Evolutionary conservation across 495 filamentous ascomycete species (phyloP).

Genomic region (Hypoxylon rickii): DNA sequence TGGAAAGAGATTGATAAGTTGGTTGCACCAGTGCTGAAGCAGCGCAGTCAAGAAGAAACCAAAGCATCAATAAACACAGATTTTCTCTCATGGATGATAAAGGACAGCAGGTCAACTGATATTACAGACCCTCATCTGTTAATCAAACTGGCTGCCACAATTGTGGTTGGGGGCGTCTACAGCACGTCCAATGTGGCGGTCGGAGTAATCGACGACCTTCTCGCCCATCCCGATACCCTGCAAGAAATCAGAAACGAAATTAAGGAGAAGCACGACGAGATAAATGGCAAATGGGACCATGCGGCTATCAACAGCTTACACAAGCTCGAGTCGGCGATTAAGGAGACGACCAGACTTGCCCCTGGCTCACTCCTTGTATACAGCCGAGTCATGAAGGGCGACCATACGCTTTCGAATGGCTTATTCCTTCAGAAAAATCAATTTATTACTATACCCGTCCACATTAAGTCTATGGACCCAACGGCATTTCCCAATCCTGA

Average conservation of each 20-base stretch:
- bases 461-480: background rate
- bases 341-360: slow-evolving; percentile 3
- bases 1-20: no score
- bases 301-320: background rate
- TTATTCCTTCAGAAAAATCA: background rate
- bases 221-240: background rate
- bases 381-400: background rate
- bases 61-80: background rate
- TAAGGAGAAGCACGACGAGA: background rate
- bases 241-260: background rate
- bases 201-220: background rate
- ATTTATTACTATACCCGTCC: background rate
- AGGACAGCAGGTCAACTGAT: background rate
- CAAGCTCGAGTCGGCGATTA: slow-evolving; percentile 9
- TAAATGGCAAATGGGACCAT: slow-evolving; percentile 3
- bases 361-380: background rate
- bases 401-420: background rate
- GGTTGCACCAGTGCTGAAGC: no score
- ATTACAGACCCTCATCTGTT: background rate
- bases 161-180: background rate
- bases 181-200: slow-evolving; percentile 3
- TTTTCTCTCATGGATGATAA: slow-evolving; percentile 1
- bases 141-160: background rate
- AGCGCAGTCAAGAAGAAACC: no score
- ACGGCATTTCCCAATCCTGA: background rate